Conservation (phyloP, 192 early-diverging fungal genomes). For the Allomyces javanicus region DNA sequence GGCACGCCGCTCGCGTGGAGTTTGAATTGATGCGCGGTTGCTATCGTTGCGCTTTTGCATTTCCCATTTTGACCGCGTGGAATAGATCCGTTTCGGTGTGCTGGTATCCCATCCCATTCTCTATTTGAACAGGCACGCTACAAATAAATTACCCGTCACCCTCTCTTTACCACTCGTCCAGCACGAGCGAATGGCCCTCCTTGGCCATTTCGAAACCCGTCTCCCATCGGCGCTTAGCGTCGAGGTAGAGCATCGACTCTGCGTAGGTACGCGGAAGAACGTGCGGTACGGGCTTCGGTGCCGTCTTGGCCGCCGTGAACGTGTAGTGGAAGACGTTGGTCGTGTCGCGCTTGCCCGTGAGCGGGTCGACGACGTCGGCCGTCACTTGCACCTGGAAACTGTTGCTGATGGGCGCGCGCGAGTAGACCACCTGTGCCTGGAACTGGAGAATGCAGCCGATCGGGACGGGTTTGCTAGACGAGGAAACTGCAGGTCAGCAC, state of each 20-base stretch:
- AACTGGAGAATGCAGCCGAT: slow-evolving; percentile 58
- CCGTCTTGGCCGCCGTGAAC: slow-evolving; percentile 20
- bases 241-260: slow-evolving; percentile 62
- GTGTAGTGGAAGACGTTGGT: slow-evolving; percentile 82
- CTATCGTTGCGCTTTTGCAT: too few species aligned
- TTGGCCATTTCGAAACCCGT: slow-evolving; percentile 9
- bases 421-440: slow-evolving; percentile 59
- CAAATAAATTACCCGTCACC: too few species aligned
- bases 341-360: slow-evolving; percentile 32
- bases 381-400: slow-evolving; percentile 47
- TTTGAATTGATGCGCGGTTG: too few species aligned
- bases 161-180: background rate
- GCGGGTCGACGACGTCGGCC: slow-evolving; percentile 59
- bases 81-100: too few species aligned
- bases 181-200: background rate
- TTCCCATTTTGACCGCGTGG: too few species aligned
- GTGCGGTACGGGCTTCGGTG: slow-evolving; percentile 20
- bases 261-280: slow-evolving; percentile 63
- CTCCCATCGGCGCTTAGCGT: slow-evolving; percentile 38
- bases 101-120: too few species aligned
- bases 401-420: slow-evolving; percentile 27
- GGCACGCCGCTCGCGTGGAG: too few species aligned
- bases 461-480: slow-evolving; percentile 46
- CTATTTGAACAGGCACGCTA: too few species aligned
- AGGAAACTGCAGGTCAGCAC: too few species aligned